phyloP scores from a whole-genome alignment of 1,284 basidiomycete genomes.

The Heliocybe sulcata region DNA sequence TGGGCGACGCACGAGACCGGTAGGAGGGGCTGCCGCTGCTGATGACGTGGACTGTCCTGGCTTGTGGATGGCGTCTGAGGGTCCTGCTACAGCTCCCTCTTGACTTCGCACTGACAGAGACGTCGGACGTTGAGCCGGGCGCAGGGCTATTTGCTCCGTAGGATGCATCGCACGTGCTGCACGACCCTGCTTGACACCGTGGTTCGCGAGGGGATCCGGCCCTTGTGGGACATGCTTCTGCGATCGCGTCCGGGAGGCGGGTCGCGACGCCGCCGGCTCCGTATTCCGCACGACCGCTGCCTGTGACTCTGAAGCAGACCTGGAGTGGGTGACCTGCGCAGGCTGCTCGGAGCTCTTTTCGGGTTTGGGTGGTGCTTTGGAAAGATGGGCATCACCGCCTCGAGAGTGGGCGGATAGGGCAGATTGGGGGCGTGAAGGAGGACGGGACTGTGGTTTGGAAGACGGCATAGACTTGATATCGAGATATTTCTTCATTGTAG shows the following conservation, averaged over 20 bases:
- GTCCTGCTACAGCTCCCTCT: background rate
- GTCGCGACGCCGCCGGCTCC: background rate
- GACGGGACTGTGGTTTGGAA: constrained; percentile 7
- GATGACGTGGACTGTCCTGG: background rate
- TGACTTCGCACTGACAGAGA: constrained; percentile 1
- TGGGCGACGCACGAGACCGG: background rate
- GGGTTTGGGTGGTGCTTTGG: background rate
- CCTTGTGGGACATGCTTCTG: no score
- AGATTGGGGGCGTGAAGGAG: constrained; percentile 7
- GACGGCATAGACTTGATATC: constrained; percentile 38
- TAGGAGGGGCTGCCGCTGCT: background rate
- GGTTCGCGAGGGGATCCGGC: no score
- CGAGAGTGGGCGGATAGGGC: background rate
- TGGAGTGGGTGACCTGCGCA: background rate
- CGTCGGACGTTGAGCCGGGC: constrained; percentile 8
- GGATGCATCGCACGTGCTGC: constrained; percentile 15
- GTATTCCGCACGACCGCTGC: background rate
- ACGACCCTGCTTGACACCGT: background rate
- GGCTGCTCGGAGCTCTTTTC: background rate
- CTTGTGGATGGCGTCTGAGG: background rate
- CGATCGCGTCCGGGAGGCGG: background rate
- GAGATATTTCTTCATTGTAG: constrained; percentile 73
- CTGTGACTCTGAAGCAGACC: background rate
- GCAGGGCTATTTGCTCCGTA: constrained; percentile 14
- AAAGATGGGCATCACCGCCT: constrained; percentile 4